Evolutionary conservation across 106 monocot genomes (phyloP), one percentile per base, ranked within the genome.

Genomic region (Dioscorea dumetorum): DNA sequence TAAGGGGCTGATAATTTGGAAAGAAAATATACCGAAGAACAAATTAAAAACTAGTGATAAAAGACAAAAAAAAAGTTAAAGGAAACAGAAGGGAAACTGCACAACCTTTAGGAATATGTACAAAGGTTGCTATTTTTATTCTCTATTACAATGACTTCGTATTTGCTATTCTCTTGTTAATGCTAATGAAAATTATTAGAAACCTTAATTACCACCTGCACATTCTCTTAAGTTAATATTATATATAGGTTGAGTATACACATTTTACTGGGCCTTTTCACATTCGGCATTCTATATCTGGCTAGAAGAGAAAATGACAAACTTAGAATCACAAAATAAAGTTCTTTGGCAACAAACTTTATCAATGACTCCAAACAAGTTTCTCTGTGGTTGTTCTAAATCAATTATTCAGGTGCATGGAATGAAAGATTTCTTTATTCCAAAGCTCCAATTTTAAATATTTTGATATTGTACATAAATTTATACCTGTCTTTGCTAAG

Each of bases 241-340:
- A 41, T 41, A 3, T 41, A 41, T 41, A 3, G 10, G 9, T 41
- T 34, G 7, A 34, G 34, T 7, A 34, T 34, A 34, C 34, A 34
- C 7, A n/a, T 34, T 10, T 10, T 41, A 0, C 41, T 41, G 41
- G n/a, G 28, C 28, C 5, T 8, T 41, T 41, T 41, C 6, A 41
- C 48, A 66, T 60, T 63, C 28, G 1, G 28, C 28, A 28, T 77
- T 73, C 56, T 49, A 20, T 50, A 68, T 61, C 63, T 92, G 99
- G 76, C 74, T 99, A 73, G 90, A 99, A 53, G 92, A 93, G 75
- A 99, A 90, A 81, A 24, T 87, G 19, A 31, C 89, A 69, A 99
- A 93, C 69, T 67, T 90, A 35, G 99, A 99, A 70, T 99, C 99
- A 32, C 92, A 99, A 81, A 99, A 90, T 71, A 78, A 99, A 75